Evolutionary conservation across 1,284 basidiomycete species (phyloP).

Genomic region (Ceratobasidium sp.): DNA sequence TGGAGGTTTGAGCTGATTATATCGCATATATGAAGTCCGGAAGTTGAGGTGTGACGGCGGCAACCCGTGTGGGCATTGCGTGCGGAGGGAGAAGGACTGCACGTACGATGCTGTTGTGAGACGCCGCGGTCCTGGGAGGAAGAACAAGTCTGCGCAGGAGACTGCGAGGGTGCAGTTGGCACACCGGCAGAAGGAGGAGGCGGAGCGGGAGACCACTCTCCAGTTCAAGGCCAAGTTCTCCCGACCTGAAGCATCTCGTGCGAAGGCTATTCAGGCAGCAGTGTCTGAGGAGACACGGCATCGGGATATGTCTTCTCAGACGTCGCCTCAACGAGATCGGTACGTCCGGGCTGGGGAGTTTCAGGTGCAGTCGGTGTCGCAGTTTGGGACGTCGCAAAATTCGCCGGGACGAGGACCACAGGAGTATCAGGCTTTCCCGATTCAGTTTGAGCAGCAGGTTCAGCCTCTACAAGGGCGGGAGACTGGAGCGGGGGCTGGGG

Average conservation of each 20-base stretch:
- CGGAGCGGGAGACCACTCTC: constrained; percentile 7
- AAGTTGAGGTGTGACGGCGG: constrained; percentile 43
- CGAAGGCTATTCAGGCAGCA: not conserved
- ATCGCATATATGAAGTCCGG: constrained; percentile 32
- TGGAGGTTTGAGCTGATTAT: not conserved
- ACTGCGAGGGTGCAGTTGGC: constrained; percentile 34
- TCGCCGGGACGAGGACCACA: not conserved
- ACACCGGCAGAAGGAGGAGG: constrained; percentile 33
- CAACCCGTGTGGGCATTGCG: constrained; percentile 41
- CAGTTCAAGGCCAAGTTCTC: not conserved
- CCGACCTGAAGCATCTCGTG: not conserved
- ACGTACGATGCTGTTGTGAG: constrained; percentile 40
- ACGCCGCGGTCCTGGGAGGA: constrained; percentile 43
- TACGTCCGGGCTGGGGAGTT: not conserved
- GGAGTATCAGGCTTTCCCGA: constrained; percentile 23
- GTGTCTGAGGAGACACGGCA: not conserved
- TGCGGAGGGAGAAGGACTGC: constrained; percentile 31
- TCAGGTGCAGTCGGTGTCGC: too few species aligned
- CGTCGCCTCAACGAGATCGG: not conserved
- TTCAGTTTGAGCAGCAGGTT: not conserved
- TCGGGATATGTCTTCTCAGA: constrained; percentile 25
- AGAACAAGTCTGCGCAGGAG: constrained; percentile 43
- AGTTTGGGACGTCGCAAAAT: not conserved
- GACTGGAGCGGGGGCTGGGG: too few species aligned
- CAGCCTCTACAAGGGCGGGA: too few species aligned